These are phyloP conservation scores for Rhodotorula sp. DNA, from an alignment of 1,284 basidiomycete genomes.

Conservation along the genomic window DNA sequence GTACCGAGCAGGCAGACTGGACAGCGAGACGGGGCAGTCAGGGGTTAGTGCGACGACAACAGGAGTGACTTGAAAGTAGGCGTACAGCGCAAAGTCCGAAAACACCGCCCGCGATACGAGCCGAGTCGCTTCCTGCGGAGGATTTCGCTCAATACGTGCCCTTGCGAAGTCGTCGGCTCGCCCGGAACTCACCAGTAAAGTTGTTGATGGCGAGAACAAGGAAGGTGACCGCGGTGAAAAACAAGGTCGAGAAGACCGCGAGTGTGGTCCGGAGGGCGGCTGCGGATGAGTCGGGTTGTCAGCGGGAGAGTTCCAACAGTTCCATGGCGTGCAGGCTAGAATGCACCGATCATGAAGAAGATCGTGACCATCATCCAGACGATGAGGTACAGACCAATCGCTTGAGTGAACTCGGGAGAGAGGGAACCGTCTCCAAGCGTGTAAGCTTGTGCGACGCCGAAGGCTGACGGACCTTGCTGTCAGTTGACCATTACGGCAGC, in stretches of 20 bases:
- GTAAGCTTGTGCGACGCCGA: conserved; percentile 9
- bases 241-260: conserved; percentile 25
- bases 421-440: conserved; percentile 10
- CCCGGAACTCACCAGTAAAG: neutral
- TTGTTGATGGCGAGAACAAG: conserved; percentile 13
- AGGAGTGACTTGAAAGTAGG: neutral
- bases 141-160: no score
- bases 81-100: conserved; percentile 10
- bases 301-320: neutral
- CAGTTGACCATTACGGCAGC: neutral
- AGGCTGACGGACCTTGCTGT: neutral
- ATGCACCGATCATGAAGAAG: conserved; percentile 20
- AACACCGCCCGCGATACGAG: conserved; percentile 20
- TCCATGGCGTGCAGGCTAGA: no score
- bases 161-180: neutral
- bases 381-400: conserved; percentile 24
- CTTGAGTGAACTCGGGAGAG: conserved; percentile 20
- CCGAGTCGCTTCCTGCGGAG: conserved; percentile 3
- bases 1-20: neutral
- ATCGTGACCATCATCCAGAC: conserved; percentile 18
- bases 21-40: neutral
- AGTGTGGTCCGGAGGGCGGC: conserved; percentile 21
- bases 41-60: neutral
- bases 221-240: conserved; percentile 30
- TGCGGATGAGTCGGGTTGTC: neutral